Conservation (phyloP, 2,329 filamentous ascomycete genomes). For the Xylariaceae sp. region DNA sequence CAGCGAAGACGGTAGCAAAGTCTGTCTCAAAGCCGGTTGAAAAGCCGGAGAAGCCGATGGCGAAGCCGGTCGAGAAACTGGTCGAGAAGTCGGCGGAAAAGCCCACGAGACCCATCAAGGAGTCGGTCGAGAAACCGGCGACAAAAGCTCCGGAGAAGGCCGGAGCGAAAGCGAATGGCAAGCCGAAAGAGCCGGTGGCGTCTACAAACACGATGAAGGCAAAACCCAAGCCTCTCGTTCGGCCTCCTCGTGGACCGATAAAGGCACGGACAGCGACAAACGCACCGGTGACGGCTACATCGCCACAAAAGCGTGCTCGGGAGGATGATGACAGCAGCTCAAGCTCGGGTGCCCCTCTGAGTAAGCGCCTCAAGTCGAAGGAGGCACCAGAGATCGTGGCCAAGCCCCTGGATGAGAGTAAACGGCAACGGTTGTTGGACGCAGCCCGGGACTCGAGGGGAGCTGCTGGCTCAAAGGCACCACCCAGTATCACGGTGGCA, state of each 20-base stretch:
- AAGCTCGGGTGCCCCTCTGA: constrained; percentile 53
- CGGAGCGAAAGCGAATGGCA: constrained; percentile 16
- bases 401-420: constrained; percentile 23
- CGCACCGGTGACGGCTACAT: no score
- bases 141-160: no score
- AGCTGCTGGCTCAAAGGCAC: constrained; percentile 28
- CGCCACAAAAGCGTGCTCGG: constrained; percentile 46
- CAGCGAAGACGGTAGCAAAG: background rate
- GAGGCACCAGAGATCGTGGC: constrained; percentile 32
- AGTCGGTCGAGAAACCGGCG: background rate
- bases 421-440: constrained; percentile 45
- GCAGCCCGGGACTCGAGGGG: constrained; percentile 43
- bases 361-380: constrained; percentile 51
- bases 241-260: constrained; percentile 21
- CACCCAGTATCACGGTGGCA: constrained; percentile 35
- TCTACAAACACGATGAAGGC: constrained; percentile 23
- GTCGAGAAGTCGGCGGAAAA: constrained; percentile 11
- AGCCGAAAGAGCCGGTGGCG: constrained; percentile 24
- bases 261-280: constrained; percentile 29
- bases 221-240: constrained; percentile 33
- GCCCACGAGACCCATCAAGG: background rate
- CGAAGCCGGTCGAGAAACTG: constrained; percentile 11
- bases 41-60: background rate
- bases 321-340: constrained; percentile 53
- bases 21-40: background rate